Evolutionary conservation across 208 protist species (phyloP).

Genomic region (Porcisia deanei): DNA sequence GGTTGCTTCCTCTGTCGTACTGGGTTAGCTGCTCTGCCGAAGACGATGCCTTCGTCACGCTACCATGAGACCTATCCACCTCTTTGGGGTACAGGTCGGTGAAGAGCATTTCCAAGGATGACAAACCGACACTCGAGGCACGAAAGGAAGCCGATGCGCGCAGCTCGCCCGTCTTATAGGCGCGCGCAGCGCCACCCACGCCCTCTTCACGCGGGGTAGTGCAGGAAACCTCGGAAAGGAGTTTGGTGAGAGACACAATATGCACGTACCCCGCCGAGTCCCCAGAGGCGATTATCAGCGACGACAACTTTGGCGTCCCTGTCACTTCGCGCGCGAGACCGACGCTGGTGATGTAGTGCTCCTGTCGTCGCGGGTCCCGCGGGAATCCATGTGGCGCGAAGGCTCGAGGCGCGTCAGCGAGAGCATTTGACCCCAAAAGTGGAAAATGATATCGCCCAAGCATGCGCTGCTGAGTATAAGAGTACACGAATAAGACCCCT

Average conservation of each 20-base stretch:
- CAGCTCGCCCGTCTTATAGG: constrained; percentile 9
- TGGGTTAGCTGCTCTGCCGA: background rate
- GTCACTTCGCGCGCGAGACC: constrained; percentile 4
- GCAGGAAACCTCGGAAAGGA: constrained; percentile 15
- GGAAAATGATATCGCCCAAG: constrained; percentile 38
- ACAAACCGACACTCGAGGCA: constrained; percentile 23
- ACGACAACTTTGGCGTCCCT: background rate
- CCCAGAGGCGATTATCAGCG: constrained; percentile 21
- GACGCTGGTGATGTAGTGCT: constrained; percentile 29
- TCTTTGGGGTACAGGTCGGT: background rate
- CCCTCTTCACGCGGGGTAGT: constrained; percentile 7
- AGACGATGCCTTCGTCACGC: background rate
- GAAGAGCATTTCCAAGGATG: constrained; percentile 12
- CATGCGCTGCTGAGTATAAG: constrained; percentile 50
- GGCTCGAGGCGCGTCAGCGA: background rate
- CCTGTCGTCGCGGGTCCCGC: background rate
- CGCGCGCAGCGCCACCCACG: background rate
- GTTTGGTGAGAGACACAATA: constrained; percentile 5
- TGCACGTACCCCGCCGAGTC: constrained; percentile 33
- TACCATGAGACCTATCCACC: background rate
- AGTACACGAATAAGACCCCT: constrained; percentile 73
- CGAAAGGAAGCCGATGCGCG: constrained; percentile 22
- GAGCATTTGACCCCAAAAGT: constrained; percentile 1
- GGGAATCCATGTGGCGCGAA: background rate
- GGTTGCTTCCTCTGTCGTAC: background rate